Conservation (phyloP, 768 basidiomycete genomes). For the Hydnomerulius pinastri region DNA sequence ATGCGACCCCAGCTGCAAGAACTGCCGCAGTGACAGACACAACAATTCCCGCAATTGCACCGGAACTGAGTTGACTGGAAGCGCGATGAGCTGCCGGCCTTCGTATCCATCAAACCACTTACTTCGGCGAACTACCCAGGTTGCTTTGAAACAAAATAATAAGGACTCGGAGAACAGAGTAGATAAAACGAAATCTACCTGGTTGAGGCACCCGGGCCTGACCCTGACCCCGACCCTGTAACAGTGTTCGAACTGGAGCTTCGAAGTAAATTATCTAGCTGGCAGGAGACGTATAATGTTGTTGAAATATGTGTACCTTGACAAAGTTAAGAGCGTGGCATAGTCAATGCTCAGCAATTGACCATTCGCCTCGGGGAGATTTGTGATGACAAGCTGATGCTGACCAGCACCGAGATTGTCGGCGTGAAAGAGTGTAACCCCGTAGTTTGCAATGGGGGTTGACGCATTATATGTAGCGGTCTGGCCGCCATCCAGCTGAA, state of each 20-base stretch:
- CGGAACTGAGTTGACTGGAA: slow-evolving; percentile 18
- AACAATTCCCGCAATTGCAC: slow-evolving; percentile 25
- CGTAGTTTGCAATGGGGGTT: no score
- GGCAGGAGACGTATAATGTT: not conserved
- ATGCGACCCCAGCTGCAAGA: slow-evolving; percentile 10
- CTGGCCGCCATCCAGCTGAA: slow-evolving; percentile 35
- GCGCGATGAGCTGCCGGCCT: not conserved
- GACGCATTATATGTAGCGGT: slow-evolving; percentile 9
- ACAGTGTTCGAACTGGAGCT: not conserved
- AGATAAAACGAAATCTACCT: slow-evolving; percentile 8
- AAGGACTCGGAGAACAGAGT: no score
- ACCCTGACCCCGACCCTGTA: no score
- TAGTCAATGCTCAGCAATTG: slow-evolving; percentile 35
- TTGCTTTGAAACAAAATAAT: no score
- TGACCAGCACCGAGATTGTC: slow-evolving; percentile 42
- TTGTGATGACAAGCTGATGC: slow-evolving; percentile 38
- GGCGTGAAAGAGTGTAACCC: slow-evolving; percentile 36
- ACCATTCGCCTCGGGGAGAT: slow-evolving; percentile 20
- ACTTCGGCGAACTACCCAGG: slow-evolving; percentile 11
- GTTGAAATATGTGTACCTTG: slow-evolving; percentile 16
- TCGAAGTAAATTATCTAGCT: slow-evolving; percentile 2
- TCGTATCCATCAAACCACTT: not conserved
- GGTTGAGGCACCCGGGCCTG: not conserved
- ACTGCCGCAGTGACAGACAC: slow-evolving; percentile 16
- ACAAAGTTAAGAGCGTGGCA: slow-evolving; percentile 26